Conservation (phyloP, 2,329 filamentous ascomycete genomes). For the Domatiomyces catenatus region DNA sequence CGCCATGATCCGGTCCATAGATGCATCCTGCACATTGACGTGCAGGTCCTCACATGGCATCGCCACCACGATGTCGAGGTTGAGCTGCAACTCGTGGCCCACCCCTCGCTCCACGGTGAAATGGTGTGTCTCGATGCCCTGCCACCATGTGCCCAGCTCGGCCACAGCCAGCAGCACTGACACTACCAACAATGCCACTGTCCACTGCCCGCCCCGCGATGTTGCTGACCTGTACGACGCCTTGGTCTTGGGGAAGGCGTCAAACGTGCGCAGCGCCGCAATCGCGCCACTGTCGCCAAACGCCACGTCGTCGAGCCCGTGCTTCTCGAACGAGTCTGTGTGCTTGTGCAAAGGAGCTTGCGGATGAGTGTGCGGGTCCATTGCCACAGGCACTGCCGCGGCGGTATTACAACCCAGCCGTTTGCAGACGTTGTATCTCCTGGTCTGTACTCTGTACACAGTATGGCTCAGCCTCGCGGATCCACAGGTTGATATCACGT, state of each 20-base stretch:
- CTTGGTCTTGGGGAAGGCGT: conserved; percentile 86
- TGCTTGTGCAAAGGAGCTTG: conserved; percentile 1
- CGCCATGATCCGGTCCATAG: conserved; percentile 80
- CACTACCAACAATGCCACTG: conserved; percentile 60
- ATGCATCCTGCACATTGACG: conserved; percentile 91
- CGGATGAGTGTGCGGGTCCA: background rate
- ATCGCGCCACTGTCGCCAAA: conserved; percentile 58
- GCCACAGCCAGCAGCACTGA: conserved; percentile 61
- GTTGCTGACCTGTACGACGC: conserved; percentile 77
- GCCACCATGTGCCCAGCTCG: conserved; percentile 71
- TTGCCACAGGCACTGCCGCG: background rate
- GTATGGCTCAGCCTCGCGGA: background rate
- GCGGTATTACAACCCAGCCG: background rate
- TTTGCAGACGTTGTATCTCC: no score
- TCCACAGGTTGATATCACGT: background rate
- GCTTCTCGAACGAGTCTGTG: conserved; percentile 27
- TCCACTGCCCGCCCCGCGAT: conserved; percentile 83
- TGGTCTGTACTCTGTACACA: no score
- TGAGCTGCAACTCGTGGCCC: conserved; percentile 76
- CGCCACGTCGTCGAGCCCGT: conserved; percentile 57
- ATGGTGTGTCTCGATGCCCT: conserved; percentile 67
- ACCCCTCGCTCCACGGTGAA: conserved; percentile 91
- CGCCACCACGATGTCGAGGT: conserved; percentile 77
- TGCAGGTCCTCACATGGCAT: conserved; percentile 86
- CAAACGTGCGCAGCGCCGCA: conserved; percentile 61